A percentile compares a stretch with the other conserved stretches of the same genome.
These are phyloP conservation scores for Elsinoe arachidis DNA, from an alignment of 2,329 filamentous ascomycete genomes.

Conservation along the genomic window DNA sequence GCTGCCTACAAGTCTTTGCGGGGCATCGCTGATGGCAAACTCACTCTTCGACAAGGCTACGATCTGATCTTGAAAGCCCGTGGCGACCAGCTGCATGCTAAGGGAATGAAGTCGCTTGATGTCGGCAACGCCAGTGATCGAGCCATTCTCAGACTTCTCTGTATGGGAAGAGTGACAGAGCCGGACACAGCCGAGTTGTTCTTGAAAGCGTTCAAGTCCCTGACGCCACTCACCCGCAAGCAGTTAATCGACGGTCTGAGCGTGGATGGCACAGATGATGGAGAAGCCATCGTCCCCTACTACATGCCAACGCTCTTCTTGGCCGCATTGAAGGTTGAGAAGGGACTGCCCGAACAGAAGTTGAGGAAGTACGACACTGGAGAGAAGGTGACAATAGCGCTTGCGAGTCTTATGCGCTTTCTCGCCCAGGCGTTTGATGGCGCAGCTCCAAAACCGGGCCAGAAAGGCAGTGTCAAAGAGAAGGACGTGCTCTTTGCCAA, in stretches of 20 bases:
- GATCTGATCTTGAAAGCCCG: neutral
- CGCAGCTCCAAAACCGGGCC: neutral
- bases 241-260: neutral
- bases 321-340: neutral
- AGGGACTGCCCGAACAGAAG: neutral
- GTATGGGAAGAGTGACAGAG: neutral
- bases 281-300: slow-evolving; percentile 1
- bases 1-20: neutral
- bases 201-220: neutral
- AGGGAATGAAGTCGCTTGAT: neutral
- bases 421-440: neutral
- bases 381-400: neutral
- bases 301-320: neutral
- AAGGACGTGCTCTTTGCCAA: neutral
- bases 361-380: neutral
- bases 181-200: neutral
- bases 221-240: neutral
- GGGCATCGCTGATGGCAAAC: neutral
- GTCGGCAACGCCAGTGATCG: neutral
- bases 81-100: neutral
- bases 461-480: neutral
- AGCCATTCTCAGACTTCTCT: neutral
- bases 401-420: neutral
- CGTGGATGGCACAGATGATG: neutral
- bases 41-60: neutral